A percentile compares a stretch with the other conserved stretches of the same genome.
phyloP scores from a whole-genome alignment of 2,329 filamentous ascomycete genomes.

The Cladophialophora immunda region DNA sequence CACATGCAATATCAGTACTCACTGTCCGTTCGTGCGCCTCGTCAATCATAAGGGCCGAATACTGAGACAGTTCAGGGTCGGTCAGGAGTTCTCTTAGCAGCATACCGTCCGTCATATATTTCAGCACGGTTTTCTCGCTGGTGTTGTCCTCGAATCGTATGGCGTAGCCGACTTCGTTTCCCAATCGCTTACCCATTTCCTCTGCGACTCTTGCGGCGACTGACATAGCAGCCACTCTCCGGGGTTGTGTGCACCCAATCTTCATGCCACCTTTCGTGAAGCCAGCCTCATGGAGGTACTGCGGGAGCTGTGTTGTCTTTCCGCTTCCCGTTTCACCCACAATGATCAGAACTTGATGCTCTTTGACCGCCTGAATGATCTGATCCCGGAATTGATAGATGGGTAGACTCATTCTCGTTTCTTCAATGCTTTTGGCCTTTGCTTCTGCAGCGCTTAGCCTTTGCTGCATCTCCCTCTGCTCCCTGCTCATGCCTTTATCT shows the following conservation, averaged over 20 bases:
- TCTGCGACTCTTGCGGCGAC: slow-evolving; percentile 96
- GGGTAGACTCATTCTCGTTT: slow-evolving; percentile 87
- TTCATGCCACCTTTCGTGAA: slow-evolving; percentile 85
- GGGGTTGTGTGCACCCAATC: slow-evolving; percentile 91
- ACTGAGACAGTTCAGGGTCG: slow-evolving; percentile 81
- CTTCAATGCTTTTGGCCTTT: slow-evolving; percentile 86
- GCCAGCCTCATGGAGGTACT: slow-evolving; percentile 91
- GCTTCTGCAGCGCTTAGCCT: slow-evolving; percentile 89
- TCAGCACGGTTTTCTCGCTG: slow-evolving; percentile 87
- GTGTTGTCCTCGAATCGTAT: slow-evolving; percentile 96
- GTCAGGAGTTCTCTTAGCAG: slow-evolving; percentile 88
- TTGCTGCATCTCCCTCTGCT: slow-evolving; percentile 79
- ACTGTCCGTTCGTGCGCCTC: slow-evolving; percentile 96
- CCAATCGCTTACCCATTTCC: slow-evolving; percentile 88
- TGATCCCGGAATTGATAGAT: slow-evolving; percentile 88
- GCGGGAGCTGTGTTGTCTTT: slow-evolving; percentile 94
- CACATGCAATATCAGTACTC: slow-evolving; percentile 87
- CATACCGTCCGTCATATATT: slow-evolving; percentile 99
- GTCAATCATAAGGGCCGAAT: slow-evolving; percentile 93
- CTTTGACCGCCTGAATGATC: slow-evolving; percentile 83
- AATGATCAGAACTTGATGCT: slow-evolving; percentile 88
- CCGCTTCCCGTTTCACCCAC: slow-evolving; percentile 95
- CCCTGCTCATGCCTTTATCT: slow-evolving; percentile 76
- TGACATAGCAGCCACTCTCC: slow-evolving; percentile 95
- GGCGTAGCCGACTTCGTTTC: slow-evolving; percentile 90